These are phyloP conservation scores for Acorus gramineus DNA, from an alignment of 106 monocot genomes.

Conservation along the genomic window DNA sequence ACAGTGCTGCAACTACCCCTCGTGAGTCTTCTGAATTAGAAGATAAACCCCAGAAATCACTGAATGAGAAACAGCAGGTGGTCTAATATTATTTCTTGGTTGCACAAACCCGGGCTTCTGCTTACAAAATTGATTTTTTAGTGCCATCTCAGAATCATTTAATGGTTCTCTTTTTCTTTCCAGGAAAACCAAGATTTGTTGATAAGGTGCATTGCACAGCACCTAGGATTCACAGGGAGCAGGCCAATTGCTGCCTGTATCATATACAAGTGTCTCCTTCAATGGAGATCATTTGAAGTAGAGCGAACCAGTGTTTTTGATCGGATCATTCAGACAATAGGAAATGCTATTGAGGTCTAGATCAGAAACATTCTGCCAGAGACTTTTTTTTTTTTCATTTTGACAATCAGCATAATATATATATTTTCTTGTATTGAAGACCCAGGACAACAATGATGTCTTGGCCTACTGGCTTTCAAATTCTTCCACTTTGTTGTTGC, in stretches of 20 bases:
- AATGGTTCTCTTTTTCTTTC: not conserved
- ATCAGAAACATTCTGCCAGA: not conserved
- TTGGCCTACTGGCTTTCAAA: conserved; percentile 99
- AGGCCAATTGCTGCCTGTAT: conserved; percentile 93
- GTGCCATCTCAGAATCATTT: no score
- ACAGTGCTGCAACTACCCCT: conserved; percentile 19
- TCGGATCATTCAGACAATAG: conserved; percentile 95
- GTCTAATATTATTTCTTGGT: conserved; percentile 2
- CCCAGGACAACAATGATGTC: conserved; percentile 89
- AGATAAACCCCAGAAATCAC: conserved; percentile 91
- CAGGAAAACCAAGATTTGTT: conserved; percentile 96
- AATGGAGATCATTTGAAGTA: conserved; percentile 99
- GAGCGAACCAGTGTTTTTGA: conserved; percentile 97
- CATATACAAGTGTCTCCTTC: conserved; percentile 95
- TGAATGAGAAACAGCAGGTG: conserved; percentile 98
- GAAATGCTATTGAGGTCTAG: conserved; percentile 95
- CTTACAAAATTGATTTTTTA: no score
- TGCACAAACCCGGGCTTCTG: not conserved
- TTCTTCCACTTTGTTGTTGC: conserved; percentile 74
- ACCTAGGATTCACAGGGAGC: conserved; percentile 77
- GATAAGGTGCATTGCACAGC: conserved; percentile 81
- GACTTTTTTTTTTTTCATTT: not conserved
- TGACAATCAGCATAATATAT: not conserved
- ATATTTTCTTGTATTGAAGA: conserved; percentile 38
- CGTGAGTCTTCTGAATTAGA: conserved; percentile 74